Base-by-base conservation (phyloP, 768 basidiomycete species). In the Naganishia antarctica region DNA sequence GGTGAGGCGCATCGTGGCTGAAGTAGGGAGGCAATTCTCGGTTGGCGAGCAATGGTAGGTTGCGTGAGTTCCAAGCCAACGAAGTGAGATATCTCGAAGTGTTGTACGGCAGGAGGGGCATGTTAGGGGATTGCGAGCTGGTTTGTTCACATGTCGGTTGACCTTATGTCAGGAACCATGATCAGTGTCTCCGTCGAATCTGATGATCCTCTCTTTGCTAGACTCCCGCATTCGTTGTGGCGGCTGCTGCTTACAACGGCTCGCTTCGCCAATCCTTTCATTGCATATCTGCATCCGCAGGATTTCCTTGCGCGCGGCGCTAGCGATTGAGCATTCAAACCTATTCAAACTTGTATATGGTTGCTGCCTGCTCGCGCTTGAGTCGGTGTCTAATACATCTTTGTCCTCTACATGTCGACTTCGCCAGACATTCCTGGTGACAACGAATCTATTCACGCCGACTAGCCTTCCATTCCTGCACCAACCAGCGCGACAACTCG, bases 21-120 rank as follows among this genome's bases (percentile, higher is more conserved):
- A 63, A 63, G 49, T 40, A 63, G 3, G 62, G 62, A 1, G 62
- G 62, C 7, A 51, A 34, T 13, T 63, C 62, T n/a, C 49, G 28
- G 48, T 26, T 50, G 37, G 16, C 48, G 6, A 63, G 48, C 2
- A 63, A 46, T 18, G 47, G 49, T 12, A 57, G 21, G 11, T 18
- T 57, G 53, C 53, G 53, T n/a, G 53, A 40, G 23, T 57, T 26
- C 9, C 37, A 34, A 13, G 53, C 53, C 53, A 57, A 16, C 2
- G 53, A 40, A 21, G n/a, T 37, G 23, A 57, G 37, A 26, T 57
- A 57, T 57, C 53, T 57, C 53, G 37, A n/a, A 11, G 53, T 25
- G 5, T n/a, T 11, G 23, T 13, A 16, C 25, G 34, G 37, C 37
- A 57, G 53, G 23, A 57, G n/a, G 37, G 31, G 18, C 53, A 57